These are phyloP conservation scores for Aspergillus versicolor DNA, from an alignment of 2,329 filamentous ascomycete genomes.

Conservation along the genomic window DNA sequence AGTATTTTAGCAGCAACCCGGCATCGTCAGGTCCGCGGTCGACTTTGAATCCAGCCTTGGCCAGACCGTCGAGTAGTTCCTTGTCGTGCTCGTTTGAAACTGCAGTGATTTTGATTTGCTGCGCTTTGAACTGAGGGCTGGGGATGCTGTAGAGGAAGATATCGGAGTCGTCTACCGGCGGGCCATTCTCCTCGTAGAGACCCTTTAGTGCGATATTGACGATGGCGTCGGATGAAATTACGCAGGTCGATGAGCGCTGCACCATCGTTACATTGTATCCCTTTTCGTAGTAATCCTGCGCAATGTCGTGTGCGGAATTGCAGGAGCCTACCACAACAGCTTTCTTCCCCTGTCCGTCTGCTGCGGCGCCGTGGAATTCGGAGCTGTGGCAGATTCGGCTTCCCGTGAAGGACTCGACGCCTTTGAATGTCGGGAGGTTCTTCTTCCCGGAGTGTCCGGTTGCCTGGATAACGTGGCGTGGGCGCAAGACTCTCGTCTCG, in stretches of 20 bases:
- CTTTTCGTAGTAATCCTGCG: slow-evolving; percentile 65
- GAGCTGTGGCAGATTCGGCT: slow-evolving; percentile 61
- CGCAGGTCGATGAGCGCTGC: slow-evolving; percentile 65
- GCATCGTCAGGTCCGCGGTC: slow-evolving; percentile 58
- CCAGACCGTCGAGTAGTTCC: slow-evolving; percentile 46
- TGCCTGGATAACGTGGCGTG: slow-evolving; percentile 64
- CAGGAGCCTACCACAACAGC: slow-evolving; percentile 67
- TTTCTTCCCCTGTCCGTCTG: slow-evolving; percentile 54
- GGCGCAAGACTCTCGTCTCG: slow-evolving; percentile 57
- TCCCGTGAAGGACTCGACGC: slow-evolving; percentile 57
- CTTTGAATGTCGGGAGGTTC: slow-evolving; percentile 50
- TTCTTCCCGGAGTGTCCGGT: slow-evolving; percentile 69
- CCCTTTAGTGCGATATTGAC: slow-evolving; percentile 55
- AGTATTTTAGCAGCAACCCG: slow-evolving; percentile 63
- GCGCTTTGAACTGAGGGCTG: slow-evolving; percentile 58
- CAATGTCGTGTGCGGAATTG: slow-evolving; percentile 69
- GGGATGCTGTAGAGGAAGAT: slow-evolving; percentile 60
- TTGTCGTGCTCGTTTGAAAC: slow-evolving; percentile 36
- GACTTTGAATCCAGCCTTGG: slow-evolving; percentile 59
- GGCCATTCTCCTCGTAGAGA: slow-evolving; percentile 49
- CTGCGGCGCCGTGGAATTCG: slow-evolving; percentile 55
- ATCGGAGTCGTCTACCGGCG: slow-evolving; percentile 66
- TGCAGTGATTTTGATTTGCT: slow-evolving; percentile 51
- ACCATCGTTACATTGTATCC: slow-evolving; percentile 69
- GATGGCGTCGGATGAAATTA: slow-evolving; percentile 58